Evolutionary conservation across 331 rosid genomes (phyloP).

Genomic region (Acacia concinna): DNA sequence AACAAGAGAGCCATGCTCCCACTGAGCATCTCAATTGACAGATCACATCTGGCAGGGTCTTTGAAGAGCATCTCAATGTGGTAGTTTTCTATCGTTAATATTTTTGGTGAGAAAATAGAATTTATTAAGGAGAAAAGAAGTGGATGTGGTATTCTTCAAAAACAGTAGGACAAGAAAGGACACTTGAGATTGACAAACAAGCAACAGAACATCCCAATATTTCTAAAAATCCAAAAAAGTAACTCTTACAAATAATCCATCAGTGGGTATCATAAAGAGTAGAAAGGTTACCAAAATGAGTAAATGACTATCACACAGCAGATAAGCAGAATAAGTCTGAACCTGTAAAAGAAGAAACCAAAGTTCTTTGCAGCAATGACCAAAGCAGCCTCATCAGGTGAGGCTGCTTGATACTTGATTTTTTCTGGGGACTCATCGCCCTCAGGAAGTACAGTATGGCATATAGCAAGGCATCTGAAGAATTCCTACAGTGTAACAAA

Average conservation of each 20-base stretch:
- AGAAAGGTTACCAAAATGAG: not conserved
- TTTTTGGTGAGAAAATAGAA: not conserved
- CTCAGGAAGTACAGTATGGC: constrained; percentile 98
- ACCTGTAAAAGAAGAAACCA: constrained; percentile 99
- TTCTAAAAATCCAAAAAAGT: too few species aligned
- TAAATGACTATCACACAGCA: not conserved
- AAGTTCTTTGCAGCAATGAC: constrained; percentile 95
- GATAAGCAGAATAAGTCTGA: constrained; percentile 30
- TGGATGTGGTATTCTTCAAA: not conserved
- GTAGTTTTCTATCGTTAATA: not conserved
- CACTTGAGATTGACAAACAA: not conserved
- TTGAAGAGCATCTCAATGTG: not conserved
- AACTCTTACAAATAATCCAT: not conserved
- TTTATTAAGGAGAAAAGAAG: not conserved
- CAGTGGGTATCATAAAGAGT: not conserved
- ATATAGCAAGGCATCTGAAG: constrained; percentile 99
- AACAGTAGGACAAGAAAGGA: too few species aligned
- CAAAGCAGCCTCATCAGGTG: constrained; percentile 98
- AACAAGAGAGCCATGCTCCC: not conserved
- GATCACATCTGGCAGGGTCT: too few species aligned
- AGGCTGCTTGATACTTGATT: constrained; percentile 91
- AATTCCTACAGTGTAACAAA: constrained; percentile 61
- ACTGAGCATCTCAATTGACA: not conserved
- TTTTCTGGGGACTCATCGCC: constrained; percentile 84
- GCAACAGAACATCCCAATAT: not conserved